phyloP scores from a whole-genome alignment of 768 basidiomycete species.

The Omphalotus guepiniiformis region DNA sequence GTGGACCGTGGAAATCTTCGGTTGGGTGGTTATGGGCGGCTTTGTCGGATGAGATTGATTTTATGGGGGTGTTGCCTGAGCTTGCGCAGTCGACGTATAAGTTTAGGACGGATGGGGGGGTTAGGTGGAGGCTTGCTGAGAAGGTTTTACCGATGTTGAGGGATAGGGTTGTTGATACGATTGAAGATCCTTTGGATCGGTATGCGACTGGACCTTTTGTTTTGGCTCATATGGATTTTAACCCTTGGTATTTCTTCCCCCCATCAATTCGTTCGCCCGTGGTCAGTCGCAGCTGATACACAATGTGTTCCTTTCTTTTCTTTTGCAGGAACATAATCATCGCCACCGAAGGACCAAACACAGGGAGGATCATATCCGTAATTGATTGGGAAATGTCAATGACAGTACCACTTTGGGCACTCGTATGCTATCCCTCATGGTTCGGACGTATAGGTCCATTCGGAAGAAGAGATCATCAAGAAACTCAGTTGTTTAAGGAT shows the following conservation, averaged over 20 bases:
- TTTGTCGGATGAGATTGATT: slow-evolving; percentile 16
- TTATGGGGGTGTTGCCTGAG: slow-evolving; percentile 15
- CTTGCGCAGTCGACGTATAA: slow-evolving; percentile 14
- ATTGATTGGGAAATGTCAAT: slow-evolving; percentile 20
- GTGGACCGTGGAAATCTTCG: slow-evolving; percentile 19
- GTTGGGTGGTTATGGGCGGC: slow-evolving; percentile 17
- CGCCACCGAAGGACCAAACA: slow-evolving; percentile 15
- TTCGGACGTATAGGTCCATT: slow-evolving; percentile 11
- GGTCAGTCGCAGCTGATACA: background rate
- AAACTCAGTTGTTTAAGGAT: slow-evolving; percentile 18
- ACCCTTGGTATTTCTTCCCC: slow-evolving; percentile 12
- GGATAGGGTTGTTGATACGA: slow-evolving; percentile 12
- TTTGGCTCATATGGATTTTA: slow-evolving; percentile 18
- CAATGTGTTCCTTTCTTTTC: background rate
- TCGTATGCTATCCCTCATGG: slow-evolving; percentile 19
- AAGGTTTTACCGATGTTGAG: slow-evolving; percentile 14
- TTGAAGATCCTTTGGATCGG: slow-evolving; percentile 18
- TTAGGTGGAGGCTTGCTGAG: slow-evolving; percentile 10
- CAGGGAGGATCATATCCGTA: slow-evolving; percentile 16
- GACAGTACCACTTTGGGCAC: slow-evolving; percentile 18
- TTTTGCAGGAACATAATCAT: slow-evolving; percentile 17
- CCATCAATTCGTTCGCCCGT: background rate
- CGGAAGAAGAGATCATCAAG: slow-evolving; percentile 9
- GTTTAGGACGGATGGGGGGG: slow-evolving; percentile 2
- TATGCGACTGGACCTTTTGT: slow-evolving; percentile 18